Evolutionary conservation across 148 eudicot species (phyloP).

Genomic region (Rhododendron griersonianum): DNA sequence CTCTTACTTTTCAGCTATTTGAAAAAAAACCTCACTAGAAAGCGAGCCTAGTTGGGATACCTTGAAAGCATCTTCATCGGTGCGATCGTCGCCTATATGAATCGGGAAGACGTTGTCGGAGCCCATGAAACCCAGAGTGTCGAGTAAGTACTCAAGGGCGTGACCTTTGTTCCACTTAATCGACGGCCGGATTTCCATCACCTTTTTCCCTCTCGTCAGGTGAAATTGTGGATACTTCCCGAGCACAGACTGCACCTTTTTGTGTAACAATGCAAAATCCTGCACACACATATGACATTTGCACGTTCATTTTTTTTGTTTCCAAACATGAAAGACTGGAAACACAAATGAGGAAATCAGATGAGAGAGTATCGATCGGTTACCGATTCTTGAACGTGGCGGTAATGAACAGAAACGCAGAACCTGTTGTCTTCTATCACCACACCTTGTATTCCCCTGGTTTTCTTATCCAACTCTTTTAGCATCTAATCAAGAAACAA

Average conservation of each 20-base stretch:
- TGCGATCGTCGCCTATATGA: slow-evolving; percentile 77
- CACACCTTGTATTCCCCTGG: slow-evolving; percentile 42
- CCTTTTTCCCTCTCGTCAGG: slow-evolving; percentile 61
- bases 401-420: slow-evolving; percentile 78
- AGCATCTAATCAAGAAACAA: slow-evolving; percentile 38
- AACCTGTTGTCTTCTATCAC: slow-evolving; percentile 82
- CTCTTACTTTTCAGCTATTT: neutral
- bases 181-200: slow-evolving; percentile 69
- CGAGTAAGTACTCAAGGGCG: slow-evolving; percentile 67
- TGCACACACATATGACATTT: slow-evolving; percentile 16
- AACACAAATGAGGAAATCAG: neutral
- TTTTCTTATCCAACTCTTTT: slow-evolving; percentile 47
- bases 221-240: slow-evolving; percentile 48
- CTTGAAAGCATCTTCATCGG: slow-evolving; percentile 95
- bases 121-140: slow-evolving; percentile 55
- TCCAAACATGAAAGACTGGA: neutral
- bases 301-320: neutral
- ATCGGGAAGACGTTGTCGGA: slow-evolving; percentile 54
- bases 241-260: slow-evolving; percentile 39
- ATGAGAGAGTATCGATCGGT: neutral
- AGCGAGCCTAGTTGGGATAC: slow-evolving; percentile 15
- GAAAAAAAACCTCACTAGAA: neutral
- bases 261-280: slow-evolving; percentile 49
- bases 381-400: slow-evolving; percentile 65
- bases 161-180: slow-evolving; percentile 92